Base-by-base conservation (phyloP, 1,284 basidiomycete species). In the Tilletia horrida region DNA sequence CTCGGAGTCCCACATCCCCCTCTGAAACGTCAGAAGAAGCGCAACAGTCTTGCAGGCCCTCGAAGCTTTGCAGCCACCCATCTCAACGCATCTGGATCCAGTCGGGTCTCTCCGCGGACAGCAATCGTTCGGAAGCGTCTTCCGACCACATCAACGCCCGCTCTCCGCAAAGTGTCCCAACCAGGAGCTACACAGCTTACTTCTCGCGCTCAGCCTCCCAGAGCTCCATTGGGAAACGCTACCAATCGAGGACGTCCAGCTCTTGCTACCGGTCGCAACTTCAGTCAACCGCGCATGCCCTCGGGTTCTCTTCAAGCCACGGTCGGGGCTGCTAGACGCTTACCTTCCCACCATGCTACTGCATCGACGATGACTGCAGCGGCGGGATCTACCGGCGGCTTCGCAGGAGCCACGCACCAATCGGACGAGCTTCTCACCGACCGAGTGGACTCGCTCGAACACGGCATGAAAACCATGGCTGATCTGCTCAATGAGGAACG, bases 61-160 rank as follows among this genome's bases (percentile, higher is more conserved):
- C 55, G 55, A 13, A 59, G 27, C 55, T 59, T 35, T 29, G 55
- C 55, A 8, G 2, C 55, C n/a, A 16, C 27, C 16, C 55, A 59
- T 29, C 31, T 59, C 25, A 59, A 59, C 27, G 55, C 55, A 29
- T 59, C 55, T 29, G 55, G 55, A 9, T 31, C 55, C 29, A 59
- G n/a, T 31, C 55, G 55, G 14, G 16, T 40, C 55, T 59, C 55
- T 4, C 55, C 55, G 3, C 27, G 16, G 13, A 59, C 55, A 8
- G 55, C 27, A 25, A 16, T 59, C 7, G 55, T 27, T 35, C 55
- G 55, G 8, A 59, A 18, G 2, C 55, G 55, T 8, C 16, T 59
- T 7, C 55, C 55, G 16, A 59, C 29, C 2, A 35, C 55, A n/a
- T 59, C 55, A 11, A 59, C 55, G 14, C 55, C 55, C n/a, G 55